These are phyloP conservation scores for Clausena lansium DNA, from an alignment of 345 rosid species.

Conservation along the genomic window DNA sequence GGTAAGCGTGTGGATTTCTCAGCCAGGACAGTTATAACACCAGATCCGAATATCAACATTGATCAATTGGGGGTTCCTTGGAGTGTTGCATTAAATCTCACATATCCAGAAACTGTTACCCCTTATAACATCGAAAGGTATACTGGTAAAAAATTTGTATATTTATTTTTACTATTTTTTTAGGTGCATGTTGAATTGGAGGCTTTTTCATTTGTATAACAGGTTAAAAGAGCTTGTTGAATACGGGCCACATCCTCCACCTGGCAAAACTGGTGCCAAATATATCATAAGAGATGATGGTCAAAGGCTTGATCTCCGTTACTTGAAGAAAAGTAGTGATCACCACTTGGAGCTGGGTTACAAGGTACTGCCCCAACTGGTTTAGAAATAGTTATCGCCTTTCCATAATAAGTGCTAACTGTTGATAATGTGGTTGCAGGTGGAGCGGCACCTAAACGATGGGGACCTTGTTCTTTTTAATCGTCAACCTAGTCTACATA, in stretches of 20 bases:
- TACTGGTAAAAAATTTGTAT: neutral
- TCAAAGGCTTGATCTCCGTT: conserved; percentile 95
- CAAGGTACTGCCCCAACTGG: too few species aligned
- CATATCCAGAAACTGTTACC: conserved; percentile 92
- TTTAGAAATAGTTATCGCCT: too few species aligned
- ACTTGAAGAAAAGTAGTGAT: conserved; percentile 96
- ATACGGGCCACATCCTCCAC: conserved; percentile 97
- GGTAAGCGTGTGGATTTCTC: conserved; percentile 96
- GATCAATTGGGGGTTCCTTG: conserved; percentile 96
- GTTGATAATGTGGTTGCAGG: too few species aligned
- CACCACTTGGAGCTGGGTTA: too few species aligned
- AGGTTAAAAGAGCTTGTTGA: conserved; percentile 95
- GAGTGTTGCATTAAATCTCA: conserved; percentile 94
- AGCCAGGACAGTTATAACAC: conserved; percentile 92
- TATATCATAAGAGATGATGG: conserved; percentile 98
- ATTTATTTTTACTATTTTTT: neutral
- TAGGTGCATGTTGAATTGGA: neutral
- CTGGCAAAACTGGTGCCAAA: conserved; percentile 95
- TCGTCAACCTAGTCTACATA: too few species aligned
- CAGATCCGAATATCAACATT: conserved; percentile 93
- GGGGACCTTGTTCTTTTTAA: too few species aligned
- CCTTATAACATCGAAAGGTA: conserved; percentile 96
- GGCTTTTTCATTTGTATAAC: conserved; percentile 8
- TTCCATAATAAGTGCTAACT: too few species aligned
- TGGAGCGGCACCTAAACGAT: too few species aligned